phyloP scores from a whole-genome alignment of 176 grass and related monocot genomes.

The Elymus sibiricus region DNA sequence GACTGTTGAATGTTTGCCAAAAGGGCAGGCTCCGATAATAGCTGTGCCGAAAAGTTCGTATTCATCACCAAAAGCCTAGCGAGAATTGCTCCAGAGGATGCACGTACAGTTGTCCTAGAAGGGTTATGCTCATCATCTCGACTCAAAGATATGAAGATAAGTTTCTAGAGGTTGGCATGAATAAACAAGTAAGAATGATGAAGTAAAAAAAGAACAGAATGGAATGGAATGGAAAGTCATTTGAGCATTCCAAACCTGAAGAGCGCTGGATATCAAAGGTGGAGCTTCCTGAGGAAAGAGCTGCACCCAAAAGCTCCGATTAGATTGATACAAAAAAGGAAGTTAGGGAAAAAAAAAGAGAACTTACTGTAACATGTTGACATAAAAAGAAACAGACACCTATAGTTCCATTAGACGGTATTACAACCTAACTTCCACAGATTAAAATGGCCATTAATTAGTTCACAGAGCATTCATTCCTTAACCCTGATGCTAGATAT shows the following conservation, averaged over 20 bases:
- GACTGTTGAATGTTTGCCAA: constrained; percentile 62
- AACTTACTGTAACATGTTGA: background rate
- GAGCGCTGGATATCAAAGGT: constrained; percentile 64
- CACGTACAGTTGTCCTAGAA: constrained; percentile 75
- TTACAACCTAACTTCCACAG: background rate
- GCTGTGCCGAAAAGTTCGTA: constrained; percentile 84
- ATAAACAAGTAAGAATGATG: constrained; percentile 22
- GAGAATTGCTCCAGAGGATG: constrained; percentile 78
- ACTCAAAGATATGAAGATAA: constrained; percentile 81
- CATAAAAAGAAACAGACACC: background rate
- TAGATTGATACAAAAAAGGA: constrained; percentile 13
- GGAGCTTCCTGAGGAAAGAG: constrained; percentile 81
- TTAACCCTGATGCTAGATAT: background rate
- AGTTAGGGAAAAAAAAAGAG: background rate
- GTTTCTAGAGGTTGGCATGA: constrained; percentile 60
- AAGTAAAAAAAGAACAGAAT: constrained; percentile 14
- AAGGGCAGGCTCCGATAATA: constrained; percentile 82
- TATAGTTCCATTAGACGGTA: background rate
- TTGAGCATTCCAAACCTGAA: constrained; percentile 57
- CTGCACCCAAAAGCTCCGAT: constrained; percentile 61
- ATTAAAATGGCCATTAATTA: constrained; percentile 20
- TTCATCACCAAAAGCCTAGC: constrained; percentile 95
- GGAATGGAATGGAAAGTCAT: background rate
- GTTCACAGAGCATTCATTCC: background rate
- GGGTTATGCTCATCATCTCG: constrained; percentile 85